Evolutionary conservation across 148 eudicot genomes (phyloP), one percentile per base, ranked within the genome.

Genomic region (Fagopyrum esculentum): DNA sequence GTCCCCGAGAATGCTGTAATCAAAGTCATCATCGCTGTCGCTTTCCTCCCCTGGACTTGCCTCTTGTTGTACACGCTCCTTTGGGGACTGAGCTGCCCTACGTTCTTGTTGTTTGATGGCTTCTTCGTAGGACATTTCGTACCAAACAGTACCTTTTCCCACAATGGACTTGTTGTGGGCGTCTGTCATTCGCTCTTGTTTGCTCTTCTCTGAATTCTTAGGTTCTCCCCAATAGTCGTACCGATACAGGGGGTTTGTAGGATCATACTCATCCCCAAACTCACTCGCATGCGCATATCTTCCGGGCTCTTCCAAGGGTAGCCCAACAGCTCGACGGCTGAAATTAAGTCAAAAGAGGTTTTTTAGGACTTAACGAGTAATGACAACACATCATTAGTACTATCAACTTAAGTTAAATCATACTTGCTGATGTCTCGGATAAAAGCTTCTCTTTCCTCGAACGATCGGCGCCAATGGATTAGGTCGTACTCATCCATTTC

Each of bases 171-270:
- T 92, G 81, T 90, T 92, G 84, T 92, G 94, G 46, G 91, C 92
- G 60, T 92, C 94, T 13, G 82, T 82, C 83, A 87, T 64, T 64
- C 91, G 76, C 69, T 89, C 88, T 83, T 85, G 92, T 84, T 87
- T 89, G 73, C 92, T 89, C 84, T 90, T 90, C 69, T 90, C 98
- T 10, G 99, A 92, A 81, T 89, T 92, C 85, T 95, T 92, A 35
- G 98, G 99, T 79, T 95, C 98, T 17, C 99, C 99, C 96, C 98
- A 92, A 71, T 95, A 95, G 73, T 95, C 99, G 30, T 92, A 92
- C 13, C 98, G 87, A 57, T 95, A 90, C 46, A 95, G 51, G 15
- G 93, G 85, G 78, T 79, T 88, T 22, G 86, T 78, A 68, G 97
- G 96, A 78, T 95, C 98, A 54, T 95, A 92, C 78, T 90, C 78